These are phyloP conservation scores for Aspergillus sp. DNA, from an alignment of 2,329 filamentous ascomycete species.

Conservation along the genomic window DNA sequence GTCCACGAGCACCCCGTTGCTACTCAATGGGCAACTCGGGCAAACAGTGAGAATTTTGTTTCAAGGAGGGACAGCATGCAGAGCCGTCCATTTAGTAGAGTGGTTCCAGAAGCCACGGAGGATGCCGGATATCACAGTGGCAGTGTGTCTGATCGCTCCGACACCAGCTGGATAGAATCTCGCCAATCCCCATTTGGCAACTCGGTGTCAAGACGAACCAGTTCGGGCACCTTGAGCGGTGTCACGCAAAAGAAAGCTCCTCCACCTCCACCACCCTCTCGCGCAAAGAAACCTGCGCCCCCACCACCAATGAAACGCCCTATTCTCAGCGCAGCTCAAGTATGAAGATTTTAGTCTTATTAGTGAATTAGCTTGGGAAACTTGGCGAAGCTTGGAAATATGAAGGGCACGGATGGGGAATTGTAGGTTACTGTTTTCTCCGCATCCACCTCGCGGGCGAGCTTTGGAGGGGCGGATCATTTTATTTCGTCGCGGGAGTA, in stretches of 20 bases:
- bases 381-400: not conserved
- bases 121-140: slow-evolving; percentile 50
- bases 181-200: slow-evolving; percentile 56
- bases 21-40: slow-evolving; percentile 50
- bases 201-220: slow-evolving; percentile 51
- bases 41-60: slow-evolving; percentile 55
- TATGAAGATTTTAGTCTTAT: slow-evolving; percentile 11
- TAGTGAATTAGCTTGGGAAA: not conserved
- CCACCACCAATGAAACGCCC: slow-evolving; percentile 64
- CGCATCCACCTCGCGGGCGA: slow-evolving; percentile 8
- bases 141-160: slow-evolving; percentile 50
- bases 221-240: slow-evolving; percentile 45
- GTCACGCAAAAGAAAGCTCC: slow-evolving; percentile 53
- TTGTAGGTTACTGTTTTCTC: slow-evolving; percentile 1
- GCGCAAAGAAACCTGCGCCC: slow-evolving; percentile 65
- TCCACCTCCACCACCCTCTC: slow-evolving; percentile 62
- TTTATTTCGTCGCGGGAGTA: not conserved
- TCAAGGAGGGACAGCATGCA: slow-evolving; percentile 50
- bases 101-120: slow-evolving; percentile 50
- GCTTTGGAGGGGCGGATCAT: not conserved
- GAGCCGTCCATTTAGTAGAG: slow-evolving; percentile 42
- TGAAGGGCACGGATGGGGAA: not conserved
- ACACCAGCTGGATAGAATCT: slow-evolving; percentile 52
- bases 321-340: slow-evolving; percentile 27
- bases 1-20: slow-evolving; percentile 48